Base-by-base conservation (phyloP, 1,139 yeast genomes). In the Candida sanyaensis region DNA sequence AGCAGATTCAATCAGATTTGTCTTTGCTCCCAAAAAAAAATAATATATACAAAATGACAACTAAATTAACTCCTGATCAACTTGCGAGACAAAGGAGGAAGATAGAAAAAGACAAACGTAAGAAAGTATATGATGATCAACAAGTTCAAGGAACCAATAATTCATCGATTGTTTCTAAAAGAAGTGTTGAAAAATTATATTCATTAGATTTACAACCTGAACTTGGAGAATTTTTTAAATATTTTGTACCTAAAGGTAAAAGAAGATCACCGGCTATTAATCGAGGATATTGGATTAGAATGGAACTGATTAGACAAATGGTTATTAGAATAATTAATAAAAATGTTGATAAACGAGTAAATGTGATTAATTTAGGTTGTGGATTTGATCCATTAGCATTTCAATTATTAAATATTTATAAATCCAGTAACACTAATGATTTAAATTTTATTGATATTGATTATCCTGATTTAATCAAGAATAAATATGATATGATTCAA, bases 301-400 rank as follows among this genome's bases (percentile, higher is more conserved):
- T 88, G 83, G 84, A 84, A 58, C 82, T 90, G 6, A 84, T 88
- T 48, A 75, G 82, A 53, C 69, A 68, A 44, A 69, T 82, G 46
- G 73, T 86, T 12, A 61, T 73, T 37, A 67, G 74, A 37, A 80
- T 85, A 17, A 66, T 80, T 3, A 48, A 50, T 2, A 43, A 50
- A 9, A 57, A 62, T 33, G 58, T 57, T 0, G 41, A 28, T 4
- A 56, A 55, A 0, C 56, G 62, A 8, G 51, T 60, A 0, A 63
- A 79, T 31, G 73, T 88, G 4, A 75, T 88, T 32, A 88, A 88
- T 62, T 68, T 88, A 37, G 96, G 96, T 1, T 88, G 96, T 66
- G 96, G 96, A 6, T 88, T 78, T 61, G 92, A 86, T 61, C 89
- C 91, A 3, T 67, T 87, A 51, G 91, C 96, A 2, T 88, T 86